Conservation (phyloP, 331 rosid species). For the Rosa hybrid region DNA sequence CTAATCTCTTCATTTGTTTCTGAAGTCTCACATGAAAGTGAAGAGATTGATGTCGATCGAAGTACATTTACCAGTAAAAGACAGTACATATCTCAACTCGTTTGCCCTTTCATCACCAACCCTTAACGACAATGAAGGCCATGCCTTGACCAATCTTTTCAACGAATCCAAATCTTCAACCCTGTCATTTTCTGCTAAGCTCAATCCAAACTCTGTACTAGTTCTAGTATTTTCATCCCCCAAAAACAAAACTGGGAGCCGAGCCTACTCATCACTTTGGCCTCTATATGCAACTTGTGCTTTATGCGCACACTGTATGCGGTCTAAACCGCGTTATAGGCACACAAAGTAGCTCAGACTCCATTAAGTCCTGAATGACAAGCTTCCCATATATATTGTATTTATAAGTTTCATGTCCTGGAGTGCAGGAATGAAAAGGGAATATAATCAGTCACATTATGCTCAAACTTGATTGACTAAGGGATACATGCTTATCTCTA, state of each 20-base stretch:
- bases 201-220: background rate
- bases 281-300: constrained; percentile 16
- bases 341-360: background rate
- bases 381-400: background rate
- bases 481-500: background rate
- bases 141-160: background rate
- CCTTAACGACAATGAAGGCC: background rate
- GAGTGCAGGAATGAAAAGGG: background rate
- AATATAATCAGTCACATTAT: background rate
- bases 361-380: constrained; percentile 1
- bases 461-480: background rate
- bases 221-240: background rate
- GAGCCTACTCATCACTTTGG: constrained; percentile 2
- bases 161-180: constrained; percentile 7
- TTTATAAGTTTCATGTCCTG: background rate
- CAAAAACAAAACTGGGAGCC: background rate
- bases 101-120: background rate
- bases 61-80: background rate
- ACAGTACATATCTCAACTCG: background rate
- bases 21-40: background rate
- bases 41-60: background rate
- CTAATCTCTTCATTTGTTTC: background rate
- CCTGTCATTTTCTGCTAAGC: background rate
- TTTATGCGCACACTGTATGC: background rate
- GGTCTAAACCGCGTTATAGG: constrained; percentile 12